These are phyloP conservation scores for Metarhizium sp. DNA, from an alignment of 2,329 filamentous ascomycete genomes.

Conservation along the genomic window DNA sequence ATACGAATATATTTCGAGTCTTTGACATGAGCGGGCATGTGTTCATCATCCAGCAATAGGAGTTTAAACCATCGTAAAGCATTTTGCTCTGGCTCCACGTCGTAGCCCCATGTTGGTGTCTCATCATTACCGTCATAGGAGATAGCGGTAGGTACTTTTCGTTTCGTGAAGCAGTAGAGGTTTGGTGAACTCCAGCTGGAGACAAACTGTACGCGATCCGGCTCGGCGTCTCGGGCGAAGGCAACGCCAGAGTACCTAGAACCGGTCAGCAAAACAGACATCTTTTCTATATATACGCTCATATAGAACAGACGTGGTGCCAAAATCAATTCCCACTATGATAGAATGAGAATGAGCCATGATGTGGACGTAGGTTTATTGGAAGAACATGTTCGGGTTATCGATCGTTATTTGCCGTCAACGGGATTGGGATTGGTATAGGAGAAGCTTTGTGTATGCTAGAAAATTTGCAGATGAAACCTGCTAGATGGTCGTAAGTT, in stretches of 20 bases:
- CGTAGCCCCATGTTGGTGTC: conserved; percentile 19
- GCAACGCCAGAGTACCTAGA: conserved; percentile 27
- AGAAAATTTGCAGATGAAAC: too few species aligned
- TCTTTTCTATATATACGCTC: neutral
- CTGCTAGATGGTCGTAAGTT: too few species aligned
- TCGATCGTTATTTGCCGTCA: too few species aligned
- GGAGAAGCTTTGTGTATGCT: too few species aligned
- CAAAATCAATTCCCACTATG: conserved; percentile 34
- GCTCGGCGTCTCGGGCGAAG: too few species aligned
- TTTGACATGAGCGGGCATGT: conserved; percentile 16
- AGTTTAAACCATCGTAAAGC: conserved; percentile 32
- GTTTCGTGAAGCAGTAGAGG: conserved; percentile 19
- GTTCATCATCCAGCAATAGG: conserved; percentile 20
- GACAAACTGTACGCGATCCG: too few species aligned
- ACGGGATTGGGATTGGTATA: too few species aligned
- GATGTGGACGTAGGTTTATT: too few species aligned
- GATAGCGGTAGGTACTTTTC: conserved; percentile 24
- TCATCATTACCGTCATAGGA: conserved; percentile 11
- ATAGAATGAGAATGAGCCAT: too few species aligned
- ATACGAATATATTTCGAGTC: conserved; percentile 12
- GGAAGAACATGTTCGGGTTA: too few species aligned
- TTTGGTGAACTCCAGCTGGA: too few species aligned
- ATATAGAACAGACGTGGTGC: conserved; percentile 27
- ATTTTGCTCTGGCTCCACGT: conserved; percentile 11
- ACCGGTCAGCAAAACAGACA: conserved; percentile 1